These are phyloP conservation scores for Piper betle DNA, from an alignment of 164 flowering plant species.

Conservation along the genomic window DNA sequence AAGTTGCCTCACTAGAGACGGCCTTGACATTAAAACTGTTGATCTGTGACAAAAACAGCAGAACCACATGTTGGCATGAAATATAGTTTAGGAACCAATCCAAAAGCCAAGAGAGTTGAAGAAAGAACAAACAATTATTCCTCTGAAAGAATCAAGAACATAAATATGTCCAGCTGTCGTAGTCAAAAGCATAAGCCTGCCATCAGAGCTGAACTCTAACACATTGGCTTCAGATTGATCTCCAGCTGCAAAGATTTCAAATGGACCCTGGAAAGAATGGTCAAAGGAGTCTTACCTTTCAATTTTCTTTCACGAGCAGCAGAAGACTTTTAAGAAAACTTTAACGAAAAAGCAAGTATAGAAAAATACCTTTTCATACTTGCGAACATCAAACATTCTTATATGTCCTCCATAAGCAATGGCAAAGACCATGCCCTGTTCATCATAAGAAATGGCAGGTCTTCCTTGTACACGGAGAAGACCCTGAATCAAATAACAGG, in stretches of 20 bases:
- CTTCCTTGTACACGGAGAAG: conserved; percentile 94
- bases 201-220: conserved; percentile 92
- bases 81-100: not conserved
- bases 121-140: conserved; percentile 61
- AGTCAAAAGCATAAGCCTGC: conserved; percentile 83
- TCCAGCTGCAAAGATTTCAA: conserved; percentile 85
- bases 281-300: not conserved
- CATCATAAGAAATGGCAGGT: conserved; percentile 95
- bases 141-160: conserved; percentile 90
- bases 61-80: not conserved
- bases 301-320: no score
- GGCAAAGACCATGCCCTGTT: conserved; percentile 88
- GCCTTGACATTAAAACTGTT: conserved; percentile 79
- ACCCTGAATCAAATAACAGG: conserved; percentile 29
- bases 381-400: conserved; percentile 94
- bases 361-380: conserved; percentile 61
- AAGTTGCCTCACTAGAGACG: conserved; percentile 55
- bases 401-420: conserved; percentile 89
- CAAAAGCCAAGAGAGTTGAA: not conserved
- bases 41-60: conserved; percentile 24
- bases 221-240: conserved; percentile 89
- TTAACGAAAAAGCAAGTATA: not conserved
- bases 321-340: not conserved
- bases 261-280: conserved; percentile 59
- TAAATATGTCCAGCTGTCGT: conserved; percentile 78